Evolutionary conservation across 2,329 filamentous ascomycete genomes (phyloP).

Genomic region (Myotisia sp.): DNA sequence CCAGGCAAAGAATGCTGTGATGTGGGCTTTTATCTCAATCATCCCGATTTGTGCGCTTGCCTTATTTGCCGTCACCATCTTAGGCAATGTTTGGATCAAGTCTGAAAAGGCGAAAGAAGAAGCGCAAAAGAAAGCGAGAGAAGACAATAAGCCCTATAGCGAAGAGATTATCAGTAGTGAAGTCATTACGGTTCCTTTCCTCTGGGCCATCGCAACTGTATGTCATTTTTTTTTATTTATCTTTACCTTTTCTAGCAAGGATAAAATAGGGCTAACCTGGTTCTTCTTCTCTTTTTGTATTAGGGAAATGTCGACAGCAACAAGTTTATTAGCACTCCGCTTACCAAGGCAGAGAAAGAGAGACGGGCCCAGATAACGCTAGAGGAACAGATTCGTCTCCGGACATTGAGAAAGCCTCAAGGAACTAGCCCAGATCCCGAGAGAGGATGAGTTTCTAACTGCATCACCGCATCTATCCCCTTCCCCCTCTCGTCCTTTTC

Average conservation of each 20-base stretch:
- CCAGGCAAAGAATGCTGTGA: conserved; percentile 43
- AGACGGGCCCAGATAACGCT: conserved; percentile 10
- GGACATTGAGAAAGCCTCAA: background rate
- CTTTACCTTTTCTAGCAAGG: conserved; percentile 1
- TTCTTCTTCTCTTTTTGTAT: background rate
- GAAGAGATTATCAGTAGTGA: conserved; percentile 15
- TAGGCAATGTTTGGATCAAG: conserved; percentile 42
- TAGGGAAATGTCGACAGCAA: conserved; percentile 17
- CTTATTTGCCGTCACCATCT: conserved; percentile 29
- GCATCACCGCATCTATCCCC: too few species aligned
- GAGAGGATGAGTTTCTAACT: too few species aligned
- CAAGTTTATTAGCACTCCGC: conserved; percentile 15
- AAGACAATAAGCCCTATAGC: conserved; percentile 6
- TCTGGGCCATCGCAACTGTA: conserved; percentile 21
- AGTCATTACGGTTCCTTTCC: conserved; percentile 20
- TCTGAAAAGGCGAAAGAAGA: conserved; percentile 15
- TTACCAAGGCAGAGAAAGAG: conserved; percentile 13
- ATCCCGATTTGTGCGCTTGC: conserved; percentile 43
- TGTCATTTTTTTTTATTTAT: conserved; percentile 2
- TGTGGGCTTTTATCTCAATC: conserved; percentile 50
- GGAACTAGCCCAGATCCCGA: background rate
- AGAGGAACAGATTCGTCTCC: conserved; percentile 10
- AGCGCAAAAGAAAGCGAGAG: conserved; percentile 5
- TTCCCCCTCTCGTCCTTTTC: too few species aligned
- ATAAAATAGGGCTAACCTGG: background rate